Conservation (phyloP, 371 early-diverging fungal genomes). For the Encephalitozoon cuniculi region DNA sequence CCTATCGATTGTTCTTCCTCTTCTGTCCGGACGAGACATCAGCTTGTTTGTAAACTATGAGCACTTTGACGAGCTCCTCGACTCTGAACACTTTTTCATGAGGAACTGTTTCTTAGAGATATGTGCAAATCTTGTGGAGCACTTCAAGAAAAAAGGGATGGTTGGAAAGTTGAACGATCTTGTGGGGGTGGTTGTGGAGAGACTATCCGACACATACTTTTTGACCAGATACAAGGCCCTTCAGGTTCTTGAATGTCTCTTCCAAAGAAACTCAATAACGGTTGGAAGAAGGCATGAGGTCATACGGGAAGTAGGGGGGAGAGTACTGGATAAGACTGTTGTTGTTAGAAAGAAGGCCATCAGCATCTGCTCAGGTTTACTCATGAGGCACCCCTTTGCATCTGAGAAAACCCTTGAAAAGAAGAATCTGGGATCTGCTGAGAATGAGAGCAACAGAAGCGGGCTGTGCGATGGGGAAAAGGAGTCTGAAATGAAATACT, state of each 20-base stretch:
- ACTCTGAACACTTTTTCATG: conserved; percentile 36
- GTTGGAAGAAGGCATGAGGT: conserved; percentile 34
- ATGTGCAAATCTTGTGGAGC: conserved; percentile 20
- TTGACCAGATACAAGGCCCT: conserved; percentile 50
- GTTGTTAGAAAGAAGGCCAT: conserved; percentile 58
- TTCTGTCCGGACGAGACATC: neutral
- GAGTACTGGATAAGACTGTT: conserved; percentile 58
- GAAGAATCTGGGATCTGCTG: conserved; percentile 1
- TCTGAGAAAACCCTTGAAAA: conserved; percentile 30
- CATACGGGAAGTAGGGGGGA: conserved; percentile 34
- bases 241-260: conserved; percentile 35
- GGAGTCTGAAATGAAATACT: neutral
- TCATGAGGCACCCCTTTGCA: conserved; percentile 58
- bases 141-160: conserved; percentile 33
- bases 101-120: conserved; percentile 51
- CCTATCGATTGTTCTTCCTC: conserved; percentile 12
- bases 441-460: neutral
- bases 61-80: conserved; percentile 15
- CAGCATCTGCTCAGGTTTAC: conserved; percentile 34
- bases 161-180: conserved; percentile 41
- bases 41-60: conserved; percentile 33
- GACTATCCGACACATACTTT: conserved; percentile 47
- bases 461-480: neutral
- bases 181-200: conserved; percentile 31
- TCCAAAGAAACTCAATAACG: conserved; percentile 36